Evolutionary conservation across 208 protist species (phyloP).

Genomic region (Trichomonas tenax): DNA sequence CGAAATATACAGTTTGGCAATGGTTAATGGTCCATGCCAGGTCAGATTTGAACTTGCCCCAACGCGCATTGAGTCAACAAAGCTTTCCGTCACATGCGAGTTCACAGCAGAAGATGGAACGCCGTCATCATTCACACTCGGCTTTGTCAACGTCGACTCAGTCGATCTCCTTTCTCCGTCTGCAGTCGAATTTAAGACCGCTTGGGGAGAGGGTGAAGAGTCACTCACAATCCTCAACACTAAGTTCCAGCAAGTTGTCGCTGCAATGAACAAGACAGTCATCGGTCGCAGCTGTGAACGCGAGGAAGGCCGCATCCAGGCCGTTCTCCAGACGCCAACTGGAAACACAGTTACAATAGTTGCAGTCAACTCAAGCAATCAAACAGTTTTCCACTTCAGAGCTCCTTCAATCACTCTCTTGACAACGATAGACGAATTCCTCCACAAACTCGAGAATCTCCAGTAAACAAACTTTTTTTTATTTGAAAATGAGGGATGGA

Average conservation of each 20-base stretch:
- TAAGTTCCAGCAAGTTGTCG: neutral
- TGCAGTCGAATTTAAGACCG: neutral
- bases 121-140: neutral
- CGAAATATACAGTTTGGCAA: neutral
- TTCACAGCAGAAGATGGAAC: neutral
- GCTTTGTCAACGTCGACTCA: neutral
- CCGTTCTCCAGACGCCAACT: neutral
- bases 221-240: neutral
- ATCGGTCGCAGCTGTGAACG: neutral
- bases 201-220: neutral
- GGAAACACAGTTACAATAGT: neutral
- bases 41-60: neutral
- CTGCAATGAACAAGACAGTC: neutral
- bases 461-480: neutral
- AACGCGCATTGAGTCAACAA: neutral
- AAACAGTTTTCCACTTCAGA: neutral
- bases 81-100: neutral
- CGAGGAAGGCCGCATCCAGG: neutral
- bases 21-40: neutral
- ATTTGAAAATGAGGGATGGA: too few relatives aligned
- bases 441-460: neutral
- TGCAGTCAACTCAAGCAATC: neutral
- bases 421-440: neutral
- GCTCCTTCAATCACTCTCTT: neutral
- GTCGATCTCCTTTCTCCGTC: neutral